A percentile compares a stretch with the other conserved stretches of the same genome.
Evolutionary conservation across 2,329 filamentous ascomycete genomes (phyloP).

Genomic region (Plenodomus tracheiphilus): DNA sequence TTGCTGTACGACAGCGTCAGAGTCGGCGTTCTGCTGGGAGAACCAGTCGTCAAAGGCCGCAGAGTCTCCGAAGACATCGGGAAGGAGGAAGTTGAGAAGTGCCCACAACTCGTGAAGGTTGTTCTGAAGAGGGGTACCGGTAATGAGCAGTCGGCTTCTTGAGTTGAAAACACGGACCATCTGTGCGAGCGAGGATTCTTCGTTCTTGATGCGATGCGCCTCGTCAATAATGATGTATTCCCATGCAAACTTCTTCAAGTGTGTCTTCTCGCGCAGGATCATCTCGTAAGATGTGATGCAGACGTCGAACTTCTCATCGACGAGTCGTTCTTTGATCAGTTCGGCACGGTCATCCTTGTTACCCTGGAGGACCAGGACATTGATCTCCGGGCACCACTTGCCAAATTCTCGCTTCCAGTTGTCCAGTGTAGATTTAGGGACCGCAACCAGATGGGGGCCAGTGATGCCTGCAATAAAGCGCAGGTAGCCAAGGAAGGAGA

Average conservation of each 20-base stretch:
- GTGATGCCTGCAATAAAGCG: conserved; percentile 87
- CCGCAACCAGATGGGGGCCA: conserved; percentile 86
- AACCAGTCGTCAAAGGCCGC: conserved; percentile 99
- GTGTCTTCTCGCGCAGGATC: conserved; percentile 92
- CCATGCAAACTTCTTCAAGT: conserved; percentile 97
- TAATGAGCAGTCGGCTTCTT: conserved; percentile 91
- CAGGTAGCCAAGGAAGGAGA: conserved; percentile 93
- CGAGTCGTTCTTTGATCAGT: conserved; percentile 87
- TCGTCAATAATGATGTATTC: conserved; percentile 99
- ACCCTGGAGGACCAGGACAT: conserved; percentile 90
- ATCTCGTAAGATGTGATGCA: conserved; percentile 99
- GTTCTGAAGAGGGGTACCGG: conserved; percentile 95
- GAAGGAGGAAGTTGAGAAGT: conserved; percentile 93
- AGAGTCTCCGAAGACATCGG: conserved; percentile 95
- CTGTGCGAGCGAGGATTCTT: conserved; percentile 94
- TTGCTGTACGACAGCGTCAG: conserved; percentile 94
- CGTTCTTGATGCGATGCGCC: conserved; percentile 98
- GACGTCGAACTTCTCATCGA: conserved; percentile 94
- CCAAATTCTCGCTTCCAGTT: conserved; percentile 97
- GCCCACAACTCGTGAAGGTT: conserved; percentile 98
- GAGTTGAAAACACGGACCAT: conserved; percentile 97
- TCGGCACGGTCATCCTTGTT: conserved; percentile 89
- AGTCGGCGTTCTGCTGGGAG: conserved; percentile 83
- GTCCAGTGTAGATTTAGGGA: conserved; percentile 96
- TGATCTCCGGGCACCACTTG: conserved; percentile 93